A percentile compares a stretch with the other conserved stretches of the same genome.
These are phyloP conservation scores for Thalassia testudinum DNA, from an alignment of 116 monocot genomes.

Conservation along the genomic window DNA sequence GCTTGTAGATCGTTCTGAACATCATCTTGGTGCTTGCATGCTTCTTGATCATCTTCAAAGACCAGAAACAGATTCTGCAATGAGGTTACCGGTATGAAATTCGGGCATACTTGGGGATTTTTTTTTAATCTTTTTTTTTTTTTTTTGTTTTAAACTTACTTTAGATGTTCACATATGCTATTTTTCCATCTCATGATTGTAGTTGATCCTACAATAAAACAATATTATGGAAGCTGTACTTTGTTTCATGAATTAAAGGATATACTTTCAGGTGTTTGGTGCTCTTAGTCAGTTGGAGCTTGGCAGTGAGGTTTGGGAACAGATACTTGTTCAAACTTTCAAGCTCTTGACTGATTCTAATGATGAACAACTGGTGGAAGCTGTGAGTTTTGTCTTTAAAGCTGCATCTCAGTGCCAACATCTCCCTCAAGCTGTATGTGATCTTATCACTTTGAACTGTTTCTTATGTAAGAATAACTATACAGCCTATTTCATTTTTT, in stretches of 20 bases:
- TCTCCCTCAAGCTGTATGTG: slow-evolving; percentile 69
- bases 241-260: too few species aligned
- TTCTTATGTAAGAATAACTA: neutral
- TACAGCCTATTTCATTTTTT: neutral
- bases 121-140: too few species aligned
- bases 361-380: slow-evolving; percentile 61
- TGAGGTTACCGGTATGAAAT: slow-evolving; percentile 36
- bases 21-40: slow-evolving; percentile 64
- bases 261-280: slow-evolving; percentile 50
- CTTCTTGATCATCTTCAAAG: slow-evolving; percentile 64
- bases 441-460: neutral
- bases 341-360: slow-evolving; percentile 58
- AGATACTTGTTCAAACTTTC: slow-evolving; percentile 50
- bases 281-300: slow-evolving; percentile 67
- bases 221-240: too few species aligned
- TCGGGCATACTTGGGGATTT: too few species aligned
- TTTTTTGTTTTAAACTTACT: too few species aligned
- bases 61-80: slow-evolving; percentile 47
- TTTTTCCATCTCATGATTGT: too few species aligned
- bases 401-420: slow-evolving; percentile 73
- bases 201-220: too few species aligned
- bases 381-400: slow-evolving; percentile 61
- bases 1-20: slow-evolving; percentile 70
- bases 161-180: too few species aligned
- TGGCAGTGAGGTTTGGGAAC: slow-evolving; percentile 66